phyloP scores from a whole-genome alignment of 169 alveolate species.

The Cryptosporidium tyzzeri region DNA sequence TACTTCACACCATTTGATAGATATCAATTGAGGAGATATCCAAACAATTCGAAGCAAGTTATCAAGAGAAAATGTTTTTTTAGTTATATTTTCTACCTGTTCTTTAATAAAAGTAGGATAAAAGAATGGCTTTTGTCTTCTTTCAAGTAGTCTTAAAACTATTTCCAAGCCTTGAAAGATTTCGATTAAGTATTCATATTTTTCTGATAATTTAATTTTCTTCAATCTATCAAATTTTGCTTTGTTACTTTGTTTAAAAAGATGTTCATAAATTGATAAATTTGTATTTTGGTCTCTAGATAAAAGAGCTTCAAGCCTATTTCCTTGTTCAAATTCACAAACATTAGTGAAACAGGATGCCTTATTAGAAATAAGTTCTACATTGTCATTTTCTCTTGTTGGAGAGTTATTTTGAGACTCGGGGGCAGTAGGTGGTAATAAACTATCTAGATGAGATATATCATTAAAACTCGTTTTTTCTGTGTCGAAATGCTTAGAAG shows the following conservation, averaged over 20 bases:
- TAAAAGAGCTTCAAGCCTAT: background rate
- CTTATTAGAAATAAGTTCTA: background rate
- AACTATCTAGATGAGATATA: slow-evolving; percentile 15
- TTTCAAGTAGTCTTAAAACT: slow-evolving; percentile 60
- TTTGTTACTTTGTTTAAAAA: slow-evolving; percentile 8
- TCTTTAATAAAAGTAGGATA: slow-evolving; percentile 54
- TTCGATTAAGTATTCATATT: slow-evolving; percentile 54
- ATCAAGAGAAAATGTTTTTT: slow-evolving; percentile 37
- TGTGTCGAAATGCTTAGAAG: background rate
- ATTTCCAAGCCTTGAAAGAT: slow-evolving; percentile 62
- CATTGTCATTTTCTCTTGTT: background rate
- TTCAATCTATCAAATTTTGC: slow-evolving; percentile 7
- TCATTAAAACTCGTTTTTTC: background rate
- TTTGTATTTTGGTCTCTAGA: slow-evolving; percentile 3
- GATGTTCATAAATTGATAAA: slow-evolving; percentile 2
- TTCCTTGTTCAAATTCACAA: background rate
- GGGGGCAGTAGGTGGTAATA: slow-evolving; percentile 74
- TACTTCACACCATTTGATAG: slow-evolving; percentile 52
- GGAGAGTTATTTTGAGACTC: slow-evolving; percentile 63
- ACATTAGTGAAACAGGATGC: slow-evolving; percentile 2
- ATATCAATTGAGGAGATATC: slow-evolving; percentile 69
- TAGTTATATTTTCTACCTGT: slow-evolving; percentile 52
- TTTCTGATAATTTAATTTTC: slow-evolving; percentile 10
- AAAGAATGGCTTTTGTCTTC: slow-evolving; percentile 72
- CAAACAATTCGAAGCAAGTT: slow-evolving; percentile 46